Percentiles rank a stretch among this genome's conserved stretches.
Conservation (phyloP, 2,329 filamentous ascomycete genomes). For the Colletotrichum lupini region DNA sequence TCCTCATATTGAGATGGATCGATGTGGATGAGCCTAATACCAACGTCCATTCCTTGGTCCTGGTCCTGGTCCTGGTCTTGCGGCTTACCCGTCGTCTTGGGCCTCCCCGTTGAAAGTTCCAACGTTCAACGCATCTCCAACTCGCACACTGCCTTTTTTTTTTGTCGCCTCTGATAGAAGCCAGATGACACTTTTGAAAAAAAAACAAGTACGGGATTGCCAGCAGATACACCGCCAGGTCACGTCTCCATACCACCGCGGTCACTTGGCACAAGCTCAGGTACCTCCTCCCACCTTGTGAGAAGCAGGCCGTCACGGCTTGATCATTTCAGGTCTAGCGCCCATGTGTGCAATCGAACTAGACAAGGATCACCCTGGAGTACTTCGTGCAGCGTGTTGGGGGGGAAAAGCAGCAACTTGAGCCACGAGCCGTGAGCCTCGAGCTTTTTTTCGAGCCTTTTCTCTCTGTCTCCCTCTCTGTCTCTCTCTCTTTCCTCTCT, state of each 20-base stretch:
- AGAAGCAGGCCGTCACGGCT: constrained; percentile 27
- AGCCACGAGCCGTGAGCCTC: background rate
- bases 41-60: constrained; percentile 10
- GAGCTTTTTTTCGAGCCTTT: background rate
- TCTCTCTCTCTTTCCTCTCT: constrained; percentile 18
- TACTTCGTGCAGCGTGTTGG: constrained; percentile 29
- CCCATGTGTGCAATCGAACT: constrained; percentile 38
- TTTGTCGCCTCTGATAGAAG: background rate
- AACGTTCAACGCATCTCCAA: background rate
- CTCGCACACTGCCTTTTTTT: background rate
- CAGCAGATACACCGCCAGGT: constrained; percentile 26
- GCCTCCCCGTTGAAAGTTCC: background rate
- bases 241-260: constrained; percentile 6
- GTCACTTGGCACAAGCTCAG: constrained; percentile 30
- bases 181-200: background rate
- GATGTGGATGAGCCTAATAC: constrained; percentile 22
- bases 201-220: background rate
- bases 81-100: background rate
- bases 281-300: constrained; percentile 25
- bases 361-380: constrained; percentile 41
- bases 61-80: background rate
- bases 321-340: constrained; percentile 23
- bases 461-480: background rate
- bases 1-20: constrained; percentile 25
- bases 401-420: constrained; percentile 36